Percentiles rank a stretch among this genome's conserved stretches.
Evolutionary conservation across 345 rosid species (phyloP).

Genomic region (Brassica rapa): DNA sequence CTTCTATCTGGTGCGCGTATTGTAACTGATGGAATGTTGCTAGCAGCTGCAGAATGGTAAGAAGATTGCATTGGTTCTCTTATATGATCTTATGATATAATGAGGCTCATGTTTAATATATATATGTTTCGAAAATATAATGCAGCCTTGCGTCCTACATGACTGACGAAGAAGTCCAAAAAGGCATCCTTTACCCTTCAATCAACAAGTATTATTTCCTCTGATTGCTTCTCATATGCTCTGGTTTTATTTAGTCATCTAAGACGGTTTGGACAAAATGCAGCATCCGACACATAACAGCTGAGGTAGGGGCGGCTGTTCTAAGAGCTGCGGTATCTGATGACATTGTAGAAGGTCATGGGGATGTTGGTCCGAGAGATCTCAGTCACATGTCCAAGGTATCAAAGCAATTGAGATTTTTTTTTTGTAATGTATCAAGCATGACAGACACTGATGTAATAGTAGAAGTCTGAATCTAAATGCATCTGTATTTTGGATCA

Average conservation of each 20-base stretch:
- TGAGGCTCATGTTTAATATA: neutral
- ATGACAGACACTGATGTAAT: neutral
- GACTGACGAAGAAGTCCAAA: slow-evolving; percentile 75
- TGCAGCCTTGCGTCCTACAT: slow-evolving; percentile 97
- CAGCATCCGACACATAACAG: slow-evolving; percentile 92
- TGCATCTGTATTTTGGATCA: slow-evolving; percentile 6
- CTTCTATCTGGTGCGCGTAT: slow-evolving; percentile 79
- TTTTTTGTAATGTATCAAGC: neutral
- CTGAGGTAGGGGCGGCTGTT: slow-evolving; percentile 96
- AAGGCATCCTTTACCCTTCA: slow-evolving; percentile 89
- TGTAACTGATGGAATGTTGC: slow-evolving; percentile 87
- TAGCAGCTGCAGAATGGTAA: slow-evolving; percentile 93
- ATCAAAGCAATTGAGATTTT: slow-evolving; percentile 2
- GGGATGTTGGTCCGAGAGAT: slow-evolving; percentile 72
- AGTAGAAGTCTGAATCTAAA: neutral
- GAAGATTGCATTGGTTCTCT: slow-evolving; percentile 20
- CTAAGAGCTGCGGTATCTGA: slow-evolving; percentile 79
- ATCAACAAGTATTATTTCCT: slow-evolving; percentile 63
- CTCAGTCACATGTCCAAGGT: slow-evolving; percentile 85
- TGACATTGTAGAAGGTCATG: slow-evolving; percentile 81
- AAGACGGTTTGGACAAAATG: slow-evolving; percentile 28
- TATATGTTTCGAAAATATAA: slow-evolving; percentile 21
- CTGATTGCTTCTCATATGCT: neutral
- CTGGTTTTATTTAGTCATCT: neutral
- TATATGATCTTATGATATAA: neutral